Conservation (phyloP, 139 green algal genomes). For the Chlamydomonas sp. region DNA sequence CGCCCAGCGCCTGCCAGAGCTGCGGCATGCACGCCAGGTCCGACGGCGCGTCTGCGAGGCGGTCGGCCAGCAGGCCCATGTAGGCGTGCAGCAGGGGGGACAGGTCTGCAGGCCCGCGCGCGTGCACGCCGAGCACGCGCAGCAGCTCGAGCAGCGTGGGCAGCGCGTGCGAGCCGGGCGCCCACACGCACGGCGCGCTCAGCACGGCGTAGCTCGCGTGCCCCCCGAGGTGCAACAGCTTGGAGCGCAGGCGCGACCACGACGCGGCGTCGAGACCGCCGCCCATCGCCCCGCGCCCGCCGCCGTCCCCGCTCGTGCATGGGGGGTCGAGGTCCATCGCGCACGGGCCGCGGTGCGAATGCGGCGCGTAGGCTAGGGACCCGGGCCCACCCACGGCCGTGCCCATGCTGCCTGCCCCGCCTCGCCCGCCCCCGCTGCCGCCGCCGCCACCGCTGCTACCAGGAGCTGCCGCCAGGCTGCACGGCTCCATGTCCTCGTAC, state of each 20-base stretch:
- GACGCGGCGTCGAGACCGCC: no score
- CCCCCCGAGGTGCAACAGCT: not conserved
- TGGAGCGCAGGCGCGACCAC: not conserved
- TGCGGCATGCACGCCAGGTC: not conserved
- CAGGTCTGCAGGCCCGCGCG: not conserved
- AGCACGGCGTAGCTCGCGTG: not conserved
- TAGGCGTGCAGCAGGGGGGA: not conserved
- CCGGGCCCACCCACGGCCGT: no score
- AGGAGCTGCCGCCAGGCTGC: no score
- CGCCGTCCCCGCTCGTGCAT: not conserved
- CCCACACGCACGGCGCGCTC: not conserved
- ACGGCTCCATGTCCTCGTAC: constrained; percentile 11
- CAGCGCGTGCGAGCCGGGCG: not conserved
- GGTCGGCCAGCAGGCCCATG: constrained; percentile 1
- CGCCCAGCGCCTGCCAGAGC: constrained; percentile 5
- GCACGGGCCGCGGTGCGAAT: not conserved
- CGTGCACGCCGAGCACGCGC: constrained; percentile 6
- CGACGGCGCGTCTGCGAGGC: not conserved
- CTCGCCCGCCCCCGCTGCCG: no score
- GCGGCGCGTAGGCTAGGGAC: not conserved
- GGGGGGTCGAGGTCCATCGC: no score
- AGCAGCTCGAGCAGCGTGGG: constrained; percentile 1
- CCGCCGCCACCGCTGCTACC: no score
- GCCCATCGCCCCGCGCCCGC: no score
- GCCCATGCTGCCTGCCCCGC: no score